Conservation (phyloP, 805 yeast species). For the Ogataea pignaliae region DNA sequence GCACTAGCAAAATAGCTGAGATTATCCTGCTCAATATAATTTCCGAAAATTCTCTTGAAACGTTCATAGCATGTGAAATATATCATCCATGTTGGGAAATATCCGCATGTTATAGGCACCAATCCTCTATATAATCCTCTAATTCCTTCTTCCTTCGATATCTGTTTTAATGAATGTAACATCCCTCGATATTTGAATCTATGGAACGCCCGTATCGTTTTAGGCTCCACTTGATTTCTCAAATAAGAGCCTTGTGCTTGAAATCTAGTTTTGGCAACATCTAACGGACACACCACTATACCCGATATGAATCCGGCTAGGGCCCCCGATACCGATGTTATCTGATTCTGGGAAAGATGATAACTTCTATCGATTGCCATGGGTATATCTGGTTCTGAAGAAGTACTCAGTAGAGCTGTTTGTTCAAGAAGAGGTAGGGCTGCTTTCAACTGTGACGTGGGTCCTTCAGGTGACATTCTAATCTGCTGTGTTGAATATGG, state of each 20-base stretch:
- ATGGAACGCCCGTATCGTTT: constrained; percentile 13
- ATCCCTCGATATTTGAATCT: constrained; percentile 51
- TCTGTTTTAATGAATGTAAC: constrained; percentile 57
- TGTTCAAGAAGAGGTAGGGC: no score
- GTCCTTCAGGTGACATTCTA: no score
- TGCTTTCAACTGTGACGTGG: no score
- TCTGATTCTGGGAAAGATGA: constrained; percentile 27
- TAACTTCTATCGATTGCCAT: constrained; percentile 6
- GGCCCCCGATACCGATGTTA: constrained; percentile 86
- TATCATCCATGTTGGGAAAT: constrained; percentile 96
- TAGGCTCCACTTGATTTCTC: constrained; percentile 11
- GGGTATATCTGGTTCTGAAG: no score
- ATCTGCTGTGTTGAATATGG: no score
- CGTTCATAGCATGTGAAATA: constrained; percentile 87
- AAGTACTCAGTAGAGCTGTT: no score
- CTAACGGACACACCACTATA: constrained; percentile 87
- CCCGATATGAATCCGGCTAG: constrained; percentile 92
- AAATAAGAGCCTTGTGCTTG: constrained; percentile 79
- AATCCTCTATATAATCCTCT: constrained; percentile 86
- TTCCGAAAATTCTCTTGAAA: constrained; percentile 46
- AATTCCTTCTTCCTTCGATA: constrained; percentile 72
- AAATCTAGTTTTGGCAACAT: constrained; percentile 88
- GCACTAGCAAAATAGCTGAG: constrained; percentile 55
- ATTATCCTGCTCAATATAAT: constrained; percentile 23
- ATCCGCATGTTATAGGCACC: constrained; percentile 89